phyloP scores from a whole-genome alignment of 768 basidiomycete species.

The Russula abietina region DNA sequence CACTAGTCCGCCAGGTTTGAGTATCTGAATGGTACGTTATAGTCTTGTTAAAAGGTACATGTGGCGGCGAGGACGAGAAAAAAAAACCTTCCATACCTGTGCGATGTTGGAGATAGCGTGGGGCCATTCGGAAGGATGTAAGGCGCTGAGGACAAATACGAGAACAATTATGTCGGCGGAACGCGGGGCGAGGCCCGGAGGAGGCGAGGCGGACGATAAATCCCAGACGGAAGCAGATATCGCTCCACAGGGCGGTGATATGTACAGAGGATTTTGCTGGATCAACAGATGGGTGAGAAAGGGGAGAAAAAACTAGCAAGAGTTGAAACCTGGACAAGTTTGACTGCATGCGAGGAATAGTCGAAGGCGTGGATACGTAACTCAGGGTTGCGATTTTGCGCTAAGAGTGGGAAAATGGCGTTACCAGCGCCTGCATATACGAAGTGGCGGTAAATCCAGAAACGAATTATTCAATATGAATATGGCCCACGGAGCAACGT shows the following conservation, averaged over 20 bases:
- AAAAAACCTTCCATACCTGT: slow-evolving; percentile 40
- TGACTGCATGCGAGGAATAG: slow-evolving; percentile 83
- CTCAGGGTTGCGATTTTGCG: slow-evolving; percentile 74
- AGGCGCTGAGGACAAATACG: slow-evolving; percentile 88
- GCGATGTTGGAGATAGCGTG: slow-evolving; percentile 77
- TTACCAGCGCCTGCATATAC: slow-evolving; percentile 79
- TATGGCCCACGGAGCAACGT: slow-evolving; percentile 25
- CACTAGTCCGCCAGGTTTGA: slow-evolving; percentile 83
- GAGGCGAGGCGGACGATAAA: slow-evolving; percentile 60
- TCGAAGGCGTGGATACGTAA: slow-evolving; percentile 79
- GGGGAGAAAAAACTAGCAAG: background rate
- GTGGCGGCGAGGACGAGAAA: slow-evolving; percentile 3
- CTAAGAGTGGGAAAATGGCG: slow-evolving; percentile 81
- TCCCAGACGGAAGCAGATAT: slow-evolving; percentile 90
- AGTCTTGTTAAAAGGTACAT: background rate
- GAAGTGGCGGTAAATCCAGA: background rate
- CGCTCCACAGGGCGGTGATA: slow-evolving; percentile 56
- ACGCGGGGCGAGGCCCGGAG: slow-evolving; percentile 53
- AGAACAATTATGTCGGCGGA: slow-evolving; percentile 87
- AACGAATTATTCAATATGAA: background rate
- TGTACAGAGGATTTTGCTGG: slow-evolving; percentile 69
- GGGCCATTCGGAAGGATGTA: slow-evolving; percentile 91
- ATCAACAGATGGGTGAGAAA: background rate
- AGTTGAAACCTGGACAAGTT: slow-evolving; percentile 71
- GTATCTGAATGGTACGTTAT: slow-evolving; percentile 45